Evolutionary conservation across 768 basidiomycete species (phyloP).

Genomic region (Clitopilus passeckerianus): DNA sequence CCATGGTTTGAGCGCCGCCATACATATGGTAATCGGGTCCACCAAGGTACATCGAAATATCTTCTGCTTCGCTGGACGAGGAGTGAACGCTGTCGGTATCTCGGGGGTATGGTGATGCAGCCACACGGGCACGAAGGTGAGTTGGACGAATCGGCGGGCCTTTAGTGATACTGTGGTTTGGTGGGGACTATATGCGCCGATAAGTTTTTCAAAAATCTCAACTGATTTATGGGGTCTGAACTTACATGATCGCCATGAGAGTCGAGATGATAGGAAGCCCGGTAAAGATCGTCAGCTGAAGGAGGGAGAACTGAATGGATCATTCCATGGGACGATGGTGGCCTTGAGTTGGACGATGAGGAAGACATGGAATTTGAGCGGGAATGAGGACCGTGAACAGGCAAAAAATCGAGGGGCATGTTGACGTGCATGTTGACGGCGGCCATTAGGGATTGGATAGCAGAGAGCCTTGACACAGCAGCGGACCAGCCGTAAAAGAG

Average conservation of each 20-base stretch:
- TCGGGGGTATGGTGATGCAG: constrained; percentile 81
- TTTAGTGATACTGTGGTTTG: constrained; percentile 74
- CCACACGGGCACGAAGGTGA: constrained; percentile 76
- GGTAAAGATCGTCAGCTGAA: constrained; percentile 66
- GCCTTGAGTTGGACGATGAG: constrained; percentile 66
- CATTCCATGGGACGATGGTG: constrained; percentile 72
- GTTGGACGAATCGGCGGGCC: constrained; percentile 61
- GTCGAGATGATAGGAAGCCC: constrained; percentile 54
- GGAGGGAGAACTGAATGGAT: constrained; percentile 44
- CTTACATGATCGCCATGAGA: constrained; percentile 41
- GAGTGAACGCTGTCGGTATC: constrained; percentile 85
- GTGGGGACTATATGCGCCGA: constrained; percentile 51
- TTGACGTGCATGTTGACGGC: constrained; percentile 69
- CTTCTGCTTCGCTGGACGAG: constrained; percentile 86
- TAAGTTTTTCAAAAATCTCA: background rate
- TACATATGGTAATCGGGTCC: constrained; percentile 70
- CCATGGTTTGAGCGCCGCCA: constrained; percentile 39
- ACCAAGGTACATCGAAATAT: constrained; percentile 72
- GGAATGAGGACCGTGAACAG: constrained; percentile 45
- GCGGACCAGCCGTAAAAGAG: constrained; percentile 58
- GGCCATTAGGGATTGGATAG: constrained; percentile 41
- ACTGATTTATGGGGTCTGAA: constrained; percentile 3
- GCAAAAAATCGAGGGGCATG: constrained; percentile 69
- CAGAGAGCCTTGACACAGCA: constrained; percentile 2
- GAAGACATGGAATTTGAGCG: constrained; percentile 78